Conservation (phyloP, 2,329 filamentous ascomycete genomes). For the Thielaviopsis euricoi region DNA sequence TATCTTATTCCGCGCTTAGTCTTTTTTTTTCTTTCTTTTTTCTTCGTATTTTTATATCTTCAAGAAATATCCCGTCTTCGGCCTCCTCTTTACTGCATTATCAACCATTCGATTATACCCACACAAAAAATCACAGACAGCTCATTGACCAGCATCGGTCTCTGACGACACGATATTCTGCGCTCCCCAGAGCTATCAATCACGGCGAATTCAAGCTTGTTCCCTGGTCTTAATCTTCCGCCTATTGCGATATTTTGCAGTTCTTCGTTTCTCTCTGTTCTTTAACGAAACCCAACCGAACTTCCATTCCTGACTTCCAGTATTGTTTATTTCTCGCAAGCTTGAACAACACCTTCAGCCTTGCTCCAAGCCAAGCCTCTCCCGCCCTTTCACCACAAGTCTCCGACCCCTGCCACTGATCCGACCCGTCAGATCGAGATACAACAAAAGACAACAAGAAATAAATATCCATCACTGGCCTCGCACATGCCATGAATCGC, state of each 20-base stretch:
- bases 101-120: not conserved
- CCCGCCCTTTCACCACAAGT: not conserved
- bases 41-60: not conserved
- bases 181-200: not conserved
- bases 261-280: too few species aligned
- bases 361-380: too few species aligned
- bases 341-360: too few species aligned
- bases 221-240: not conserved
- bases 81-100: too few species aligned
- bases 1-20: not conserved
- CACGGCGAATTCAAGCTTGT: too few species aligned
- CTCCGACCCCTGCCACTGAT: not conserved
- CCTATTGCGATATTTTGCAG: not conserved
- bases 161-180: not conserved
- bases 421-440: too few species aligned
- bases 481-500: conserved; percentile 3
- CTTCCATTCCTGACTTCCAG: not conserved
- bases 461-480: not conserved
- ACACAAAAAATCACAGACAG: not conserved
- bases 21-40: not conserved
- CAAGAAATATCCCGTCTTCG: not conserved
- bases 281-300: not conserved
- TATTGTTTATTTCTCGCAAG: too few species aligned
- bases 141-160: not conserved
- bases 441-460: too few species aligned